Evolutionary conservation across 257 asterid species (phyloP).

Genomic region (Penstemon davidsonii): DNA sequence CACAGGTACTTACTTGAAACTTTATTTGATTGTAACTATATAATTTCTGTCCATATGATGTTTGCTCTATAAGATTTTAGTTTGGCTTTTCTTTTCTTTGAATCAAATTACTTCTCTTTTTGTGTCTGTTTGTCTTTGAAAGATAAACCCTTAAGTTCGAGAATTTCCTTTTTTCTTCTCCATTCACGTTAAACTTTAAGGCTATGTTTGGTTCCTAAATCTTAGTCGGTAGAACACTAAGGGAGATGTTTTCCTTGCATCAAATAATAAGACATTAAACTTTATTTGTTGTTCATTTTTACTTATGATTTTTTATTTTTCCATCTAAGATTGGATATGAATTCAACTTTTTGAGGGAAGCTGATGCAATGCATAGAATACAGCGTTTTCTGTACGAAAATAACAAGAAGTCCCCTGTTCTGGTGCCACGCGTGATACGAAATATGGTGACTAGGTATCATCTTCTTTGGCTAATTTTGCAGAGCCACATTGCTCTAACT

Average conservation of each 20-base stretch:
- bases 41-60: background rate
- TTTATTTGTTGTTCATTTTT: background rate
- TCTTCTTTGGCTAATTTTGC: conserved; percentile 21
- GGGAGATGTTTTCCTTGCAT: background rate
- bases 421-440: conserved; percentile 67
- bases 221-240: background rate
- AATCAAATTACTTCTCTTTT: background rate
- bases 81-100: background rate
- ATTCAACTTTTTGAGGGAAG: conserved; percentile 88
- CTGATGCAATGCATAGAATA: conserved; percentile 92
- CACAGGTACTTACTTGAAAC: conserved; percentile 57
- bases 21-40: conserved; percentile 25
- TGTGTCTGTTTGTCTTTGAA: background rate
- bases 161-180: background rate
- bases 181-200: background rate
- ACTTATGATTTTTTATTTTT: conserved; percentile 19
- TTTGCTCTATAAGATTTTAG: background rate
- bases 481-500: conserved; percentile 5
- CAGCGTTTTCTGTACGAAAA: conserved; percentile 58
- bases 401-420: conserved; percentile 76
- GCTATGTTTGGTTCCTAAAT: background rate
- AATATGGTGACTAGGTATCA: conserved; percentile 72
- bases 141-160: background rate
- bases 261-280: background rate
- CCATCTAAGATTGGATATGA: conserved; percentile 83